Evolutionary conservation across 225 moss, liverwort and hornwort species (phyloP), one percentile per base, ranked within the genome.

Genomic region (Lunularia cruciata): DNA sequence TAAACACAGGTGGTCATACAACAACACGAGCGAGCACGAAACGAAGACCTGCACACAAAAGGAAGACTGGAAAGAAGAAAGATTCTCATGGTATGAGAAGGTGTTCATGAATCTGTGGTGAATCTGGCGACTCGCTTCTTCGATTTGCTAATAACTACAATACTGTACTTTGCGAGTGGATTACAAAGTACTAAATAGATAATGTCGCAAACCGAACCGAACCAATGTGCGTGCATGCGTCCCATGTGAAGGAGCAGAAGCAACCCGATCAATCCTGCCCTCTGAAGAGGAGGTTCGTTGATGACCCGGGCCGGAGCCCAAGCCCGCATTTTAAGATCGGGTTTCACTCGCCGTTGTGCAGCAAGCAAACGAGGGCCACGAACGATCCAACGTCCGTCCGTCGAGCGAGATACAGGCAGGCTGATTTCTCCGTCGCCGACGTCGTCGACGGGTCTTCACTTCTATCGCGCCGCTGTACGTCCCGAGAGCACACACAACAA

Each of bases 211-310:
- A 27, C 52, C 5, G 12, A 9, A 28, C 12, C 25, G 11, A 9
- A 28, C 26, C 26, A 12, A 10, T 1, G 22, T 12, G 26, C 27
- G 54, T 54, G 26, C 54, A 54, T 23, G 54, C 54, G 13, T 54
- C 54, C 54, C 54, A 54, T 54, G 54, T 54, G 54, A 28, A 54
- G 52, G 25, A 52, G 52, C 52, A 52, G 6, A 52, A 52, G 52
- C 10, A 7, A 27, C 1, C 54, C 26, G 54, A 9, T 25, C 22
- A 54, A 54, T 54, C 26, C 54, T 54, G 54, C 12, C 54, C 54
- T 54, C 54, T 54, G 26, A 28, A 11, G 5, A 25, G 54, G 23
- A 25, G 54, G 23, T 27, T 43, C 43, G 43, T 11, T 16, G 26
- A 25, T 25, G n/a, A 25, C 26, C 54, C 54, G n/a, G n/a, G 0